Percentiles rank a stretch among this genome's conserved stretches.
Evolutionary conservation across 208 protist genomes (phyloP).

Genomic region (Spongospora subterranea): DNA sequence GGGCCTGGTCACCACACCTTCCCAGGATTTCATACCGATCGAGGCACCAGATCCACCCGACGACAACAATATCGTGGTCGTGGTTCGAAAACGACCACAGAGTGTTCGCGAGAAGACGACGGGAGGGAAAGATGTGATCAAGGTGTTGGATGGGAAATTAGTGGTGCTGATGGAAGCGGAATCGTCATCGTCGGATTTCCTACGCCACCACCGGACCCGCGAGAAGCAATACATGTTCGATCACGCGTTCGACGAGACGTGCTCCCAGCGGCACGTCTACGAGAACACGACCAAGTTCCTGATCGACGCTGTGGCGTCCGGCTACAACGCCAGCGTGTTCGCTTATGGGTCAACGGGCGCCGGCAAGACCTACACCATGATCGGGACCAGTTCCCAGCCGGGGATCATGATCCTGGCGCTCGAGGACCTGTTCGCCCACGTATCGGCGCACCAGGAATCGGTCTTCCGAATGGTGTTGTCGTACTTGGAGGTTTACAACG

Average conservation of each 20-base stretch:
- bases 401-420: slow-evolving; percentile 61
- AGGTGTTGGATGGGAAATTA: slow-evolving; percentile 61
- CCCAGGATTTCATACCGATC: no score
- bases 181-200: slow-evolving; percentile 63
- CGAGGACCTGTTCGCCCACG: slow-evolving; percentile 52
- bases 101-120: slow-evolving; percentile 34
- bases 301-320: slow-evolving; percentile 60
- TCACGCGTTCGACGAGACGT: slow-evolving; percentile 65
- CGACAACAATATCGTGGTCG: slow-evolving; percentile 67
- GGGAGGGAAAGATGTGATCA: not conserved
- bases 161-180: slow-evolving; percentile 63
- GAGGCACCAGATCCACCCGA: no score
- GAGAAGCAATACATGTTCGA: slow-evolving; percentile 71
- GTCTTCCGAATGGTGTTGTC: not conserved
- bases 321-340: slow-evolving; percentile 70
- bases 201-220: slow-evolving; percentile 49
- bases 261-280: slow-evolving; percentile 66
- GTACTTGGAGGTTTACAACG: slow-evolving; percentile 62
- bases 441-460: slow-evolving; percentile 1
- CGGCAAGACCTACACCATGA: slow-evolving; percentile 66
- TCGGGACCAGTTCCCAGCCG: slow-evolving; percentile 46
- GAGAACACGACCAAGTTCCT: slow-evolving; percentile 66
- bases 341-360: slow-evolving; percentile 67
- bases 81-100: slow-evolving; percentile 67
- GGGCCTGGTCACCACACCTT: no score